phyloP scores from a whole-genome alignment of 108 stramenopile species.

The Conticribra guillardii region DNA sequence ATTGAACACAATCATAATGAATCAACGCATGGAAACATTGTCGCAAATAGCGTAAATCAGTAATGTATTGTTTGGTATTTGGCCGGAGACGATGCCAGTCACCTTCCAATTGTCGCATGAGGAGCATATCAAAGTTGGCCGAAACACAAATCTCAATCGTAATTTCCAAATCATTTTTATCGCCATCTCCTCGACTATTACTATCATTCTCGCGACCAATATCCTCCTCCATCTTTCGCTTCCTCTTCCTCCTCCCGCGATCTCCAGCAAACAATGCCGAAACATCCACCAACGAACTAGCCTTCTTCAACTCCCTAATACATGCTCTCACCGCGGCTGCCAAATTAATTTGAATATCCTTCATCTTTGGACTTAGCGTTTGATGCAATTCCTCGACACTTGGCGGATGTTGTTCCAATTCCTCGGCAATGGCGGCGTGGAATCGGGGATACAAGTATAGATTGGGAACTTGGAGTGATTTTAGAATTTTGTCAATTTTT shows the following conservation, averaged over 20 bases:
- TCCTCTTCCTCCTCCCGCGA: conserved; percentile 14
- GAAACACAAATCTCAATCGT: conserved; percentile 92
- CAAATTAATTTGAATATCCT: conserved; percentile 86
- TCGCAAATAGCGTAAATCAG: conserved; percentile 86
- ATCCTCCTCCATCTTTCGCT: conserved; percentile 8
- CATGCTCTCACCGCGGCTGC: conserved; percentile 88
- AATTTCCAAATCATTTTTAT: conserved; percentile 52
- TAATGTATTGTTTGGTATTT: conserved; percentile 87
- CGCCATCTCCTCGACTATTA: conserved; percentile 1
- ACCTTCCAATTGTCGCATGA: conserved; percentile 91
- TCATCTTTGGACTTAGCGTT: conserved; percentile 83
- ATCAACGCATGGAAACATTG: conserved; percentile 91
- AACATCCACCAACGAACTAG: conserved; percentile 73
- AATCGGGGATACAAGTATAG: conserved; percentile 96
- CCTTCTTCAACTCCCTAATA: conserved; percentile 82
- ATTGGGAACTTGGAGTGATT: conserved; percentile 78
- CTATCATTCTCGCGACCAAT: not conserved
- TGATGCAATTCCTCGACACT: conserved; percentile 89
- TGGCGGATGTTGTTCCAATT: conserved; percentile 78
- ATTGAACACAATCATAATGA: conserved; percentile 92
- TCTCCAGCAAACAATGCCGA: conserved; percentile 37
- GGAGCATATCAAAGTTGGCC: conserved; percentile 79
- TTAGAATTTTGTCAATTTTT: conserved; percentile 87
- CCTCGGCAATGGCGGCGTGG: conserved; percentile 77
- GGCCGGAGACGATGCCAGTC: conserved; percentile 94